Evolutionary conservation across 2,329 filamentous ascomycete genomes (phyloP).

Genomic region (Elsinoe ampelina): DNA sequence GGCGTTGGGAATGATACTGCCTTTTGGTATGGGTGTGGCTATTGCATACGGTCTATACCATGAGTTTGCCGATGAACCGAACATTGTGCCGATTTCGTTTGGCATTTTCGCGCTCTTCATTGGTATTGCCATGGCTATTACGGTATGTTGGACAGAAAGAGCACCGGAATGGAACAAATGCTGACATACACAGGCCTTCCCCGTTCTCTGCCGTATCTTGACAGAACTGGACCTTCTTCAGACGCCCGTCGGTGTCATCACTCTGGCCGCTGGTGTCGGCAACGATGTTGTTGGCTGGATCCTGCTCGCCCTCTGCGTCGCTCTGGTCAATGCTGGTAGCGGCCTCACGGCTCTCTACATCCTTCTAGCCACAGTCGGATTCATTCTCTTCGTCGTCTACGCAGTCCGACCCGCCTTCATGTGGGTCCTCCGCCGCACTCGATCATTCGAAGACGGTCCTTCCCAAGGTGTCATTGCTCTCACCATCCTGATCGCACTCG

Average conservation of each 20-base stretch:
- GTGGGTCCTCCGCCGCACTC: conserved; percentile 62
- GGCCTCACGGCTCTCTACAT: conserved; percentile 81
- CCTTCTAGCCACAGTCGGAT: conserved; percentile 65
- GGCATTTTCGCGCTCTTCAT: conserved; percentile 67
- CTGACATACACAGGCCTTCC: conserved; percentile 50
- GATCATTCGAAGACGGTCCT: conserved; percentile 77
- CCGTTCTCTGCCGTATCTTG: conserved; percentile 86
- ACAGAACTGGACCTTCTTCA: conserved; percentile 79
- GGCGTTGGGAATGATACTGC: conserved; percentile 67
- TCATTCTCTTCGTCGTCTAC: conserved; percentile 64
- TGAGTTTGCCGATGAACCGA: conserved; percentile 53
- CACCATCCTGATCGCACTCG: conserved; percentile 68
- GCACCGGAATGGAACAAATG: neutral
- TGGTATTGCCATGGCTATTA: conserved; percentile 88
- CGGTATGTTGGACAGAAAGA: conserved; percentile 39
- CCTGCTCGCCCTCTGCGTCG: conserved; percentile 82
- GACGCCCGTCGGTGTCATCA: conserved; percentile 78
- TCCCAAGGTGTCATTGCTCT: conserved; percentile 75
- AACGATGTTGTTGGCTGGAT: conserved; percentile 93
- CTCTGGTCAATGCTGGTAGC: conserved; percentile 77
- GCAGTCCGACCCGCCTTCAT: conserved; percentile 64
- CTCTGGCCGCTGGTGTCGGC: conserved; percentile 80
- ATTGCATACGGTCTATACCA: conserved; percentile 75
- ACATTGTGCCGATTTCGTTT: conserved; percentile 50
- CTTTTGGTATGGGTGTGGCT: conserved; percentile 71